Conservation (phyloP, 345 rosid genomes). For the Hypericum perforatum region DNA sequence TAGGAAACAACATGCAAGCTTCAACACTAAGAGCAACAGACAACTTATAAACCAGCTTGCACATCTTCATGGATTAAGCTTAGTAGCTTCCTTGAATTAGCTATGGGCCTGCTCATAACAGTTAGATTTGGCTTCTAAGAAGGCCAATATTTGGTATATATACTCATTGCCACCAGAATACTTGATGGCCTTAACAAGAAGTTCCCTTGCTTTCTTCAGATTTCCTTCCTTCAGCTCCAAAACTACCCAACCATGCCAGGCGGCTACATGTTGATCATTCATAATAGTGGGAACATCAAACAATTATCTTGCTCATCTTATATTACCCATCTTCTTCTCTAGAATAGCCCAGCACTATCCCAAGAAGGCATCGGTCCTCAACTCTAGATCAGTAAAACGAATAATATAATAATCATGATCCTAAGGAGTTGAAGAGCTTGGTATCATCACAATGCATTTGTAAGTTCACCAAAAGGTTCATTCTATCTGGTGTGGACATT, state of each 20-base stretch:
- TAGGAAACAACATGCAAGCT: not conserved
- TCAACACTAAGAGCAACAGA: slow-evolving; percentile 1
- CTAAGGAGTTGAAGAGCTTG: too few relatives aligned
- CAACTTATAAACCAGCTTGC: slow-evolving; percentile 97
- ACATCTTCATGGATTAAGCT: slow-evolving; percentile 76
- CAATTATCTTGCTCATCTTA: slow-evolving; percentile 74
- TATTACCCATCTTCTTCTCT: slow-evolving; percentile 75
- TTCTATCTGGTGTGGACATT: too few relatives aligned
- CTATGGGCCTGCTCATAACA: slow-evolving; percentile 72
- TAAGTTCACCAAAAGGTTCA: too few relatives aligned
- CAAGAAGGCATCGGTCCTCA: slow-evolving; percentile 15
- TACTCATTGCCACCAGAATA: slow-evolving; percentile 88
- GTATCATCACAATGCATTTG: too few relatives aligned
- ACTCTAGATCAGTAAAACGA: not conserved
- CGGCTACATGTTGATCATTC: slow-evolving; percentile 77
- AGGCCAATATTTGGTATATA: slow-evolving; percentile 76
- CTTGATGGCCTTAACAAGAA: slow-evolving; percentile 81
- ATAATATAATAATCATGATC: too few relatives aligned
- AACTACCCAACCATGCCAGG: slow-evolving; percentile 99
- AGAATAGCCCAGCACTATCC: slow-evolving; percentile 95
- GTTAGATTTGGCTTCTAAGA: slow-evolving; percentile 68
- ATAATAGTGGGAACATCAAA: slow-evolving; percentile 97
- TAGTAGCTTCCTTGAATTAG: slow-evolving; percentile 83
- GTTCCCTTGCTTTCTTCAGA: slow-evolving; percentile 81
- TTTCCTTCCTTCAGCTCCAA: slow-evolving; percentile 87